Base-by-base conservation (phyloP, 2,329 filamentous ascomycete genomes). In the Pseudogymnoascus sp. region DNA sequence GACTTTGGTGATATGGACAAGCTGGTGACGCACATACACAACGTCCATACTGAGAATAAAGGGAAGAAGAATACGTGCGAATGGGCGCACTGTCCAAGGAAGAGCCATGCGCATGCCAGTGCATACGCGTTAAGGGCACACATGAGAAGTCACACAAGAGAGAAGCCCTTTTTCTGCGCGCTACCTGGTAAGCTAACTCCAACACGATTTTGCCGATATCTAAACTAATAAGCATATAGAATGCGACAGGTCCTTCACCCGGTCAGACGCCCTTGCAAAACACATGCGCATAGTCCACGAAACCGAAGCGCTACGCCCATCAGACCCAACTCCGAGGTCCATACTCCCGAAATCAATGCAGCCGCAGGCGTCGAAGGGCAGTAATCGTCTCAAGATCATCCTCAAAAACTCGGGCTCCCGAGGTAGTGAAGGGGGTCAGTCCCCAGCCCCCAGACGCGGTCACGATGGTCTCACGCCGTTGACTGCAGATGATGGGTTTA, bases 251-350 rank as follows among this genome's bases (percentile, higher is more conserved):
- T 92, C 92, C 30, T 99, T 99, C 68, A 99, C 94, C 2, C 82
- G 94, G 65, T 96, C 92, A 21, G 94, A 99, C 69, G 94, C 94
- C 10, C 80, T 99, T 0, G 91, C 92, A 1, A 99, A 99, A 74
- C 94, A 99, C 72, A 97, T 97, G 90, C 88, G 94, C 67, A 97
- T 94, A 13, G 92, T 99, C 35, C 94, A 99, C 76, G 94, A 99
- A 72, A 96, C 92, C 3, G 94, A 99, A 75, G 89, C 90, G 13
- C 79, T 96, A 19, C 85, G 90, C n/a, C 88, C 89, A 3, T 85
- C 83, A 13, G 85, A 92, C 70, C 84, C 87, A 2, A 82, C 90
- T 10, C 84, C 86, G 19, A 88, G 90, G 71, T 84, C 84, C 61
- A 52, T 52, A 52, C 45, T 52, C 10, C 45, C 45, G 10, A 52